Conservation (phyloP, 2,329 filamentous ascomycete genomes). For the Cladophialophora chaetospira region DNA sequence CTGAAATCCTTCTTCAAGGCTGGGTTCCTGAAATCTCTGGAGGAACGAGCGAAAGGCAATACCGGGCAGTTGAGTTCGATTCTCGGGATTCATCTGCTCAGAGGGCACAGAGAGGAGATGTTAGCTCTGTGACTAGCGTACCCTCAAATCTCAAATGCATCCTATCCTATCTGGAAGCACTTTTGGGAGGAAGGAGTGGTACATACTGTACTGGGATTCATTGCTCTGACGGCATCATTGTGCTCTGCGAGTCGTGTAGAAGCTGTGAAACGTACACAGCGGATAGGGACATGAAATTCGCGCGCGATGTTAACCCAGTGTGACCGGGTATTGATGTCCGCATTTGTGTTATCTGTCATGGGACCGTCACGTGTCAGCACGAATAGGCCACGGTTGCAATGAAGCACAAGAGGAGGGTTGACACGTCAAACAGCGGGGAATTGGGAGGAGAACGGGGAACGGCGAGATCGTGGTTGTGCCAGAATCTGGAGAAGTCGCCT, state of each 20-base stretch:
- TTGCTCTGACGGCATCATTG: slow-evolving; percentile 80
- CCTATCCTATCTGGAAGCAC: too few relatives aligned
- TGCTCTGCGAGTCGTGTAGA: slow-evolving; percentile 72
- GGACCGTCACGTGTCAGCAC: slow-evolving; percentile 5
- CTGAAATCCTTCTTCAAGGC: slow-evolving; percentile 74
- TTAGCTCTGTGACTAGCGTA: too few relatives aligned
- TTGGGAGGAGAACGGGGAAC: background rate
- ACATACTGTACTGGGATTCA: slow-evolving; percentile 48
- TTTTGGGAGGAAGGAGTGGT: slow-evolving; percentile 34
- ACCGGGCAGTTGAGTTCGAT: slow-evolving; percentile 69
- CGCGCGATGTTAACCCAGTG: slow-evolving; percentile 76
- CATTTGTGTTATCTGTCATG: slow-evolving; percentile 86
- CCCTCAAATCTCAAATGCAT: too few relatives aligned
- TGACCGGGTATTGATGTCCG: slow-evolving; percentile 73
- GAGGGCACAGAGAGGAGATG: slow-evolving; percentile 10
- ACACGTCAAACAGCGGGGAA: slow-evolving; percentile 13
- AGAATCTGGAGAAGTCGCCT: slow-evolving; percentile 10
- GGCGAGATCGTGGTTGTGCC: background rate
- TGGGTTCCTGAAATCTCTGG: slow-evolving; percentile 72
- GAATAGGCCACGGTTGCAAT: background rate
- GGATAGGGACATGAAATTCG: slow-evolving; percentile 71
- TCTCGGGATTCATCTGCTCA: slow-evolving; percentile 76
- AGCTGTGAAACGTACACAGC: slow-evolving; percentile 83
- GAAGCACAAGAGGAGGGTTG: background rate
- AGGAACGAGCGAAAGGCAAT: slow-evolving; percentile 78